Percentiles rank a stretch among this genome's conserved stretches.
phyloP scores from a whole-genome alignment of 2,329 filamentous ascomycete genomes.

The Claviceps lovelessii region DNA sequence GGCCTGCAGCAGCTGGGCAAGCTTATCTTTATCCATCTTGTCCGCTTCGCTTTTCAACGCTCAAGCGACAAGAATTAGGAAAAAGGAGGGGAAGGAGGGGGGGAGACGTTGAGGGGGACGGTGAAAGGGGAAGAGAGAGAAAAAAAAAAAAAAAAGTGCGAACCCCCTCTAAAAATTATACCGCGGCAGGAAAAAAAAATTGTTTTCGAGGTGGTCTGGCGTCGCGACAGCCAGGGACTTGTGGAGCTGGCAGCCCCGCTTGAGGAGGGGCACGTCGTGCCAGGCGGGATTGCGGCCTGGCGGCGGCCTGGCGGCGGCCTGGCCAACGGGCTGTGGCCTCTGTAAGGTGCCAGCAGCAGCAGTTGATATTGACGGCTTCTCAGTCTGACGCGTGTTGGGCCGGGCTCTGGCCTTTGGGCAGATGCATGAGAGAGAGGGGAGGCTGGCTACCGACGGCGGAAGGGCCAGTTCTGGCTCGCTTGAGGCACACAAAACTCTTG shows the following conservation, averaged over 20 bases:
- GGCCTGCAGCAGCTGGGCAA: slow-evolving; percentile 75
- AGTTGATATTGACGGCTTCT: no score
- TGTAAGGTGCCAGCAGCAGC: background rate
- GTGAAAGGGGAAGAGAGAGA: background rate
- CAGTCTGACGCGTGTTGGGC: background rate
- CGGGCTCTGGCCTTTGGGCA: no score
- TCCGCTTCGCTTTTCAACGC: slow-evolving; percentile 5
- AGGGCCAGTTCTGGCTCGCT: no score
- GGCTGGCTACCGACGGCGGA: background rate
- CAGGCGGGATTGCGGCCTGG: background rate
- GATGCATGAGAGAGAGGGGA: no score
- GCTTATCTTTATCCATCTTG: slow-evolving; percentile 47
- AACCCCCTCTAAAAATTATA: slow-evolving; percentile 4
- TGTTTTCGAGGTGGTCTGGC: slow-evolving; percentile 1
- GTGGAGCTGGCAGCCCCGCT: slow-evolving; percentile 3
- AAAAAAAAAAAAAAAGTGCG: slow-evolving; percentile 5
- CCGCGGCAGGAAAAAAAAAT: slow-evolving; percentile 9
- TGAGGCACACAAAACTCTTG: no score
- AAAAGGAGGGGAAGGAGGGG: slow-evolving; percentile 1
- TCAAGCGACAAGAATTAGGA: slow-evolving; percentile 6
- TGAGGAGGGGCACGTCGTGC: slow-evolving; percentile 2
- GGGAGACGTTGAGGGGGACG: background rate
- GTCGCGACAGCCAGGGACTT: slow-evolving; percentile 1
- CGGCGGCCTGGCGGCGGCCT: background rate
- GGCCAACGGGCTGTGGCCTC: background rate